A percentile compares a stretch with the other conserved stretches of the same genome.
Conservation (phyloP, 768 basidiomycete genomes). For the Lyophyllum semitale region DNA sequence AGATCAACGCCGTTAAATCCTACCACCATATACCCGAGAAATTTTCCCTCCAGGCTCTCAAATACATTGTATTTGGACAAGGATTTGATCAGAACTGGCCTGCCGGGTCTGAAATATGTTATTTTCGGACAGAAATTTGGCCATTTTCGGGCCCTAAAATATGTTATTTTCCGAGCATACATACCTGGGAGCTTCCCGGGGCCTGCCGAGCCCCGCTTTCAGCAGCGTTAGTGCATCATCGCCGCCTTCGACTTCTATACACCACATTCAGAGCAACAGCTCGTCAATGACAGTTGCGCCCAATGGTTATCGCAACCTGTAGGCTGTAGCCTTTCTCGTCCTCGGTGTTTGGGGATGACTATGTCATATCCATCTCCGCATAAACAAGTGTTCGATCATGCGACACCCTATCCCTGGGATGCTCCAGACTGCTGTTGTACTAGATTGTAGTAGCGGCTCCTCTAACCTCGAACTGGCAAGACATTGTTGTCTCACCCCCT, state of each 20-base stretch:
- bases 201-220: constrained; percentile 42
- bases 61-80: too few relatives aligned
- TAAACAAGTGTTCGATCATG: constrained; percentile 66
- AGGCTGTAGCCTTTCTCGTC: constrained; percentile 33
- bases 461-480: too few relatives aligned
- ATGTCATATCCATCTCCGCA: constrained; percentile 61
- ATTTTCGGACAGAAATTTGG: too few relatives aligned
- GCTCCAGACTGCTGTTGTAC: constrained; percentile 29
- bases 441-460: too few relatives aligned
- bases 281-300: constrained; percentile 26
- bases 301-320: constrained; percentile 24
- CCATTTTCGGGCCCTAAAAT: too few relatives aligned
- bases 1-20: too few relatives aligned
- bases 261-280: constrained; percentile 27
- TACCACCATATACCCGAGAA: too few relatives aligned
- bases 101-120: too few relatives aligned
- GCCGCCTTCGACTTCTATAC: constrained; percentile 31
- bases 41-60: too few relatives aligned
- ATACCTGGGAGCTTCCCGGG: constrained; percentile 42
- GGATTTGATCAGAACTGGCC: too few relatives aligned
- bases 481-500: too few relatives aligned
- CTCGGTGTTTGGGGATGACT: constrained; percentile 35
- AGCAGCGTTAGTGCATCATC: constrained; percentile 41
- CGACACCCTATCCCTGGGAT: constrained; percentile 50
- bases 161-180: too few relatives aligned